Base-by-base conservation (phyloP, 2,329 filamentous ascomycete species). In the Purpureocillium takamizusanense region DNA sequence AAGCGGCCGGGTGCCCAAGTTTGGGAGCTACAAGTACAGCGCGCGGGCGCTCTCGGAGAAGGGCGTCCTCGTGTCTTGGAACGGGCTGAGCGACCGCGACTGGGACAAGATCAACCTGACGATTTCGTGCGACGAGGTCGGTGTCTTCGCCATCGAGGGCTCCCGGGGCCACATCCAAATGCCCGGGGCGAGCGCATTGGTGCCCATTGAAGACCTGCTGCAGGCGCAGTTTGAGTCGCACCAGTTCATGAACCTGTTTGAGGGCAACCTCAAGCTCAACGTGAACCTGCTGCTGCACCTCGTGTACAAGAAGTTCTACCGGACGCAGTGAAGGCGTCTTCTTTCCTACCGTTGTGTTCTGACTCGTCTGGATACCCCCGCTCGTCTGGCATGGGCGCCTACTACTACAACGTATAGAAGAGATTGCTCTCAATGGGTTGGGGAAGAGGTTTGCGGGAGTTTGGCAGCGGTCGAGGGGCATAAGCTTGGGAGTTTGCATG, bases 301-400 rank as follows among this genome's bases (percentile, higher is more conserved):
- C 61, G 76, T 98, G 50, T 97, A 97, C 72, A 94, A 94, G 76
- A 98, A 98, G 73, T 98, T 98, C 63, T 98, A 98, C 59, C 69
- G 78, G 44, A 82, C 79, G 43, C 77, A 81, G 53, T 80, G 65
- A 64, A n/a, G n/a, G n/a, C 21, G 21, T 6, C 10, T 10, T 25
- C 10, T 25, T 25, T 25, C 21, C 21, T 25, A 6, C 10, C 21
- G 5, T 6, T 10, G 6, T 25, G 21, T 25, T 25, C 21, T 25
- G 21, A 10, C 21, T 25, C 21, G 6, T 25, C 21, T 25, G 21
- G 21, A 25, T 25, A 25, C 21, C 21, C 21, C 21, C 21, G 21
- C 21, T 25, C 21, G 10, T 25, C 6, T n/a, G 21, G 10, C 21
- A 25, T 10, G 5, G 13, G 30, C 30, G 13, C 30, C 5, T 25